Evolutionary conservation across 257 asterid genomes (phyloP).

Genomic region (Capsicum rhomboideum): DNA sequence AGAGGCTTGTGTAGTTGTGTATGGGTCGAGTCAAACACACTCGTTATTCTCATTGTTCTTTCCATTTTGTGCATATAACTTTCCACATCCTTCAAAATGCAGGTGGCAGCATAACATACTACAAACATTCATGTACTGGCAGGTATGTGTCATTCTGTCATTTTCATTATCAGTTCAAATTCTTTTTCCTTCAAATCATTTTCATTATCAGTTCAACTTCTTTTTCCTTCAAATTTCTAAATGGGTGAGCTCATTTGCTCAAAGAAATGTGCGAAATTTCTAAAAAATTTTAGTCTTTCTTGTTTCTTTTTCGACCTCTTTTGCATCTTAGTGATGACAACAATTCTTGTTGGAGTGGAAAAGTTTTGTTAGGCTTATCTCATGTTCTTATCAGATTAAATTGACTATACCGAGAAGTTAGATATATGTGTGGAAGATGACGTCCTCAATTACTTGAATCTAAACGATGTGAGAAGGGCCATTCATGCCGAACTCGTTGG

Average conservation of each 20-base stretch:
- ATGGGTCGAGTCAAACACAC: slow-evolving; percentile 91
- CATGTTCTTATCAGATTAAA: no score
- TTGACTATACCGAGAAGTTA: no score
- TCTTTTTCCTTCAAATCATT: background rate
- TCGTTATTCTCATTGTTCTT: background rate
- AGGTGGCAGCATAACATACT: slow-evolving; percentile 88
- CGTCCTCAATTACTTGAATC: no score
- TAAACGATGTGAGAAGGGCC: no score
- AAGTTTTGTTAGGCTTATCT: no score
- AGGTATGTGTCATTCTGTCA: slow-evolving; percentile 39
- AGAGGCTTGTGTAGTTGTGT: slow-evolving; percentile 79
- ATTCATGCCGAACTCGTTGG: no score
- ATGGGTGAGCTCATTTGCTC: no score
- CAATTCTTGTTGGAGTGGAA: background rate
- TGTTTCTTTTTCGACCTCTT: background rate
- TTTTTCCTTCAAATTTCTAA: no score
- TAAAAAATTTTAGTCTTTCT: background rate
- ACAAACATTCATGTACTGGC: slow-evolving; percentile 93
- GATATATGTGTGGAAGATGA: no score
- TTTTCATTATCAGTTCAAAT: background rate
- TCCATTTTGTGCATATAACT: background rate
- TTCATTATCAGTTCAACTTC: no score
- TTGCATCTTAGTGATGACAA: background rate
- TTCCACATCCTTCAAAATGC: slow-evolving; percentile 24
- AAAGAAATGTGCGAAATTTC: background rate